Evolutionary conservation across 768 basidiomycete genomes (phyloP).

Genomic region (Lyophyllum semitale): DNA sequence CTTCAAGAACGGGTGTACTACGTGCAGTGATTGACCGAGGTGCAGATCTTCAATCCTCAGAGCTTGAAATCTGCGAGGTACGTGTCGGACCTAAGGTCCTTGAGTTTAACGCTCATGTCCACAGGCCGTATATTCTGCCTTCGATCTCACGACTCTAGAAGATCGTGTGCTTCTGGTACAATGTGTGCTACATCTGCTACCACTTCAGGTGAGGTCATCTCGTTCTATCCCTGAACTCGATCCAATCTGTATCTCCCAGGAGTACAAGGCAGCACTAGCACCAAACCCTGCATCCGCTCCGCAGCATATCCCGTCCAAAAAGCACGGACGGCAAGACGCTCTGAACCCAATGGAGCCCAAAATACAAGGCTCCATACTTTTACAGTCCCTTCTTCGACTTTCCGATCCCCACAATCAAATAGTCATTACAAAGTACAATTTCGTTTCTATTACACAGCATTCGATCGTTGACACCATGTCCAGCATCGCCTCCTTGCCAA

Average conservation of each 20-base stretch:
- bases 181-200: conserved; percentile 61
- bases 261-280: conserved; percentile 16
- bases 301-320: background rate
- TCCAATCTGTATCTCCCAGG: conserved; percentile 15
- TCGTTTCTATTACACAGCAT: conserved; percentile 5
- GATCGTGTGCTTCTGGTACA: conserved; percentile 59
- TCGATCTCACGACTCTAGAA: conserved; percentile 53
- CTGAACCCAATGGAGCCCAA: conserved; percentile 57
- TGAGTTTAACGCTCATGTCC: conserved; percentile 7
- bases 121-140: conserved; percentile 62
- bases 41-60: conserved; percentile 45
- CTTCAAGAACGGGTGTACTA: conserved; percentile 75
- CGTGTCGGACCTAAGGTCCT: conserved; percentile 17
- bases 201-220: conserved; percentile 44
- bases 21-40: conserved; percentile 75
- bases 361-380: conserved; percentile 81
- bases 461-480: conserved; percentile 1
- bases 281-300: background rate
- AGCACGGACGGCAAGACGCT: conserved; percentile 16
- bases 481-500: conserved; percentile 60
- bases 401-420: conserved; percentile 64
- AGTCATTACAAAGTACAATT: conserved; percentile 67
- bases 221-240: background rate
- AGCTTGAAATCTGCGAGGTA: conserved; percentile 60
- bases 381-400: conserved; percentile 81